A percentile compares a stretch with the other conserved stretches of the same genome.
These are phyloP conservation scores for Cercospora sesami DNA, from an alignment of 2,329 filamentous ascomycete species.

Conservation along the genomic window DNA sequence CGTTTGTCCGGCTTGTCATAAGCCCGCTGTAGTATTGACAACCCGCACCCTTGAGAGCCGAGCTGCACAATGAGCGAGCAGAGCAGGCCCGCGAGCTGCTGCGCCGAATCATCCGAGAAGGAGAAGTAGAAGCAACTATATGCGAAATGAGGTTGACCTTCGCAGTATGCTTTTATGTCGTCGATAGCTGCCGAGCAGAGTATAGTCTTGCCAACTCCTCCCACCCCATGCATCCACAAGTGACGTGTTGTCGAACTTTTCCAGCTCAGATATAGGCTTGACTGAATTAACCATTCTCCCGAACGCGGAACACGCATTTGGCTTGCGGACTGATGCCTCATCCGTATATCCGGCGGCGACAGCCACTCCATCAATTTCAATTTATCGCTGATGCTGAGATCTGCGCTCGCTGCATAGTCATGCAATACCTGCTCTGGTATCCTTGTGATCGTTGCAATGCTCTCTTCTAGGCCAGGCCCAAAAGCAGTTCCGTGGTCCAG, in stretches of 20 bases:
- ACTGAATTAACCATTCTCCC: constrained; percentile 27
- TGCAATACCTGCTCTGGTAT: constrained; percentile 23
- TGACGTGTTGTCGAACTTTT: constrained; percentile 19
- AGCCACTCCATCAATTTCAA: constrained; percentile 29
- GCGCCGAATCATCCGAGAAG: constrained; percentile 22
- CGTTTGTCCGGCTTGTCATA: constrained; percentile 16
- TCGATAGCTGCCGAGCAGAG: constrained; percentile 28
- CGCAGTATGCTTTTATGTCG: constrained; percentile 17
- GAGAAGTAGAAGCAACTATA: constrained; percentile 25
- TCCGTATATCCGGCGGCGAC: constrained; percentile 25
- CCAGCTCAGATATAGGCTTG: constrained; percentile 23
- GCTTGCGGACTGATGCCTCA: constrained; percentile 17
- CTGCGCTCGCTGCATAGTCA: constrained; percentile 16
- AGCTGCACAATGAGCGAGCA: constrained; percentile 26
- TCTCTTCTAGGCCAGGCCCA: constrained; percentile 15
- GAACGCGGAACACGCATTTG: constrained; percentile 12
- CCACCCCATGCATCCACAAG: constrained; percentile 27
- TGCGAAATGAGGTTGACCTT: background rate
- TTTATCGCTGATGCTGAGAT: constrained; percentile 18
- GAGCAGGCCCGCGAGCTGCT: constrained; percentile 22
- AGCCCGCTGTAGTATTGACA: constrained; percentile 24
- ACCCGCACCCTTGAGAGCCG: constrained; percentile 16
- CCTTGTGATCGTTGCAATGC: constrained; percentile 17
- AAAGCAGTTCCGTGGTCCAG: background rate
- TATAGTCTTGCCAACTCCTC: constrained; percentile 31